phyloP scores from a whole-genome alignment of 495 filamentous ascomycete species.

The Mycothermus thermophilus region DNA sequence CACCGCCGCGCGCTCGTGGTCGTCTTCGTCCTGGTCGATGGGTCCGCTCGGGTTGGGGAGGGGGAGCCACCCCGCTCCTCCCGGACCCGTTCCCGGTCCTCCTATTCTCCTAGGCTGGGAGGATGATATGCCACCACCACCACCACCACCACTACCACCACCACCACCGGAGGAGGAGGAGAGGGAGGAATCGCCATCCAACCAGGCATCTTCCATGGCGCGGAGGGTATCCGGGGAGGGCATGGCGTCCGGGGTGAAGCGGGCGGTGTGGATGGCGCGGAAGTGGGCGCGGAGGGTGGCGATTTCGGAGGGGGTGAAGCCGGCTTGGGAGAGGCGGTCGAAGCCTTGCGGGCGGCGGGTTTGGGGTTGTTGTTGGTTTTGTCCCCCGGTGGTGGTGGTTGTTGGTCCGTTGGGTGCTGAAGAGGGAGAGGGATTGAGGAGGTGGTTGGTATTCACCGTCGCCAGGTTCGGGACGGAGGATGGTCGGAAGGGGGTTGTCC shows the following conservation, averaged over 20 bases:
- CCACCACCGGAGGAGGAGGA: constrained; percentile 13
- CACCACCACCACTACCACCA: no score
- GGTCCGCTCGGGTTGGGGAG: not conserved
- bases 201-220: constrained; percentile 80
- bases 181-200: constrained; percentile 48
- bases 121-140: no score
- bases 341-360: constrained; percentile 50
- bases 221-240: constrained; percentile 42
- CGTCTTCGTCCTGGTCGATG: constrained; percentile 5
- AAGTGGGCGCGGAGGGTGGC: constrained; percentile 75
- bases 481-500: not conserved
- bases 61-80: constrained; percentile 16
- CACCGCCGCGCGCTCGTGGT: constrained; percentile 21
- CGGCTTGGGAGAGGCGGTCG: constrained; percentile 65
- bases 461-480: not conserved
- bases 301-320: constrained; percentile 71
- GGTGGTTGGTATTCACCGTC: not conserved
- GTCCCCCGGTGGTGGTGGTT: not conserved
- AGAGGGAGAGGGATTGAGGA: not conserved
- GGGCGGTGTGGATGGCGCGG: constrained; percentile 57
- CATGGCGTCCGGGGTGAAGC: constrained; percentile 76
- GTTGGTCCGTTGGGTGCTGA: not conserved
- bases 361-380: not conserved
- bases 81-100: no score
- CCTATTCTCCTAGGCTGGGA: no score